These are phyloP conservation scores for Lentinula novae-zelandiae DNA, from an alignment of 1,284 basidiomycete genomes.

Conservation along the genomic window DNA sequence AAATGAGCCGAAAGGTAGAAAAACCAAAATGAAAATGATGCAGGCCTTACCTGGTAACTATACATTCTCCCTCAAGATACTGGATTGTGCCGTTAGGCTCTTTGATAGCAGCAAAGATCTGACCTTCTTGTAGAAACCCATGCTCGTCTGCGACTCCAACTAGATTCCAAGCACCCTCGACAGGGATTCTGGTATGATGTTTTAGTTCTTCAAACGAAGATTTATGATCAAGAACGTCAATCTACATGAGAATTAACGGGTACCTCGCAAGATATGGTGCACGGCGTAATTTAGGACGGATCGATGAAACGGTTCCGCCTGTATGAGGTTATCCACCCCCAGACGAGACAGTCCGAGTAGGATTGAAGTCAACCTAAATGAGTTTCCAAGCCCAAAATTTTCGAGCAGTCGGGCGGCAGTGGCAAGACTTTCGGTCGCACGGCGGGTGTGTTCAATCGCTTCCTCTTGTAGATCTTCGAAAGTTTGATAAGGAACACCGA, in stretches of 20 bases:
- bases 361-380: constrained; percentile 37
- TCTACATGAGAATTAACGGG: background rate
- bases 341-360: constrained; percentile 33
- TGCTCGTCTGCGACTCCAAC: constrained; percentile 68
- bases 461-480: constrained; percentile 50
- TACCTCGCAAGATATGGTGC: constrained; percentile 39
- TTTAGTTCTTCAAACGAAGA: constrained; percentile 53
- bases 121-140: constrained; percentile 40
- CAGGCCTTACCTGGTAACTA: background rate
- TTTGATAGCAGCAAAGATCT: constrained; percentile 58
- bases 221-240: background rate
- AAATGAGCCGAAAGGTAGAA: background rate
- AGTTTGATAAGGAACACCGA: constrained; percentile 34
- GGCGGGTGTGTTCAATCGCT: constrained; percentile 45
- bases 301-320: constrained; percentile 44
- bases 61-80: constrained; percentile 48
- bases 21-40: background rate
- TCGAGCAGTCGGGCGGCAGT: constrained; percentile 46
- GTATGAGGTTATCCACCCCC: constrained; percentile 25
- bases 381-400: constrained; percentile 36
- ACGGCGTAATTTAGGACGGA: constrained; percentile 49
- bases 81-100: constrained; percentile 30
- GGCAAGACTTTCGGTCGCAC: constrained; percentile 38
- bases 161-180: constrained; percentile 58
- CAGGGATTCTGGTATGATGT: constrained; percentile 61